These are phyloP conservation scores for Nakazawaea siamensis DNA, from an alignment of 805 yeast species.

Conservation along the genomic window DNA sequence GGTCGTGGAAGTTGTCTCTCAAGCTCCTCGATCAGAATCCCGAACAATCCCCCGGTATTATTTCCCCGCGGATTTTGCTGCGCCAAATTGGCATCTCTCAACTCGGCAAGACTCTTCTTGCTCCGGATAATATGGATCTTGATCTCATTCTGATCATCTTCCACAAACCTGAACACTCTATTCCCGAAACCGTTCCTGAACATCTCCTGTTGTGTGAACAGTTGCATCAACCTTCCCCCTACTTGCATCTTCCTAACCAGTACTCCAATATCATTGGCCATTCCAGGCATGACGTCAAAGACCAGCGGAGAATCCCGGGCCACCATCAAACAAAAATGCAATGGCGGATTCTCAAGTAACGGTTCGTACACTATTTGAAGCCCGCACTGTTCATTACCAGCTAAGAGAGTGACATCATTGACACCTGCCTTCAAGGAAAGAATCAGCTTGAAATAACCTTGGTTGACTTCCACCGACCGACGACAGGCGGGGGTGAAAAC, in stretches of 20 bases:
- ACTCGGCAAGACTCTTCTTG: slow-evolving; percentile 57
- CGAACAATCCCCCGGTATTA: slow-evolving; percentile 68
- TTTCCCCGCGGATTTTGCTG: slow-evolving; percentile 77
- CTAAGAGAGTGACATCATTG: neutral
- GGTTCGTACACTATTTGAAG: slow-evolving; percentile 40
- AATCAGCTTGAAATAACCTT: slow-evolving; percentile 31
- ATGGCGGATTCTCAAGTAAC: slow-evolving; percentile 55
- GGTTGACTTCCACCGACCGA: slow-evolving; percentile 58
- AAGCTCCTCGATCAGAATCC: slow-evolving; percentile 73
- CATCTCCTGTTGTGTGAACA: slow-evolving; percentile 89
- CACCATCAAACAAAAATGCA: slow-evolving; percentile 71
- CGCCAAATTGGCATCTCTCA: slow-evolving; percentile 73
- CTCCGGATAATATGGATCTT: slow-evolving; percentile 73
- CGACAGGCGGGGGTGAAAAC: slow-evolving; percentile 21
- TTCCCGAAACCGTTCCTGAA: slow-evolving; percentile 67
- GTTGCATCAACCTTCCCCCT: slow-evolving; percentile 85
- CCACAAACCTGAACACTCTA: slow-evolving; percentile 68
- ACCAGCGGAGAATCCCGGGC: slow-evolving; percentile 67
- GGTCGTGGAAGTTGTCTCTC: slow-evolving; percentile 40
- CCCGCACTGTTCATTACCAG: neutral
- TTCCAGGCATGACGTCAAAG: slow-evolving; percentile 60
- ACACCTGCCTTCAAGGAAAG: neutral
- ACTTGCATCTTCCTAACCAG: slow-evolving; percentile 71
- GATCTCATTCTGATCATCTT: slow-evolving; percentile 49
- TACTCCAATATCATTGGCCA: slow-evolving; percentile 53